Percentiles rank a stretch among this genome's conserved stretches.
phyloP scores from a whole-genome alignment of 2,329 filamentous ascomycete genomes.

The Neospermospora avenae region DNA sequence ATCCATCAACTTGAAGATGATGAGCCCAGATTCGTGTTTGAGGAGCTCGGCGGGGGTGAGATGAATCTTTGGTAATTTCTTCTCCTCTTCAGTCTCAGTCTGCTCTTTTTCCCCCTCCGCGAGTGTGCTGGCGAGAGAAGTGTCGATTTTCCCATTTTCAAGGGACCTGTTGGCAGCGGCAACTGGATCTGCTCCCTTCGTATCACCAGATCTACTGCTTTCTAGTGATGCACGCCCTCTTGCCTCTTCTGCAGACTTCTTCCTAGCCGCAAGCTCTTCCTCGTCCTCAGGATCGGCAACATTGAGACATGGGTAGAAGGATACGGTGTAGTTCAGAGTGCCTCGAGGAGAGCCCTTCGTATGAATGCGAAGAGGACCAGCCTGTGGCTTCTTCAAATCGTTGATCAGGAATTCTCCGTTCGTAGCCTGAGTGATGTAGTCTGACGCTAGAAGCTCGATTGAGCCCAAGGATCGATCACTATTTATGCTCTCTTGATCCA shows the following conservation, averaged over 20 bases:
- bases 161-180: constrained; percentile 41
- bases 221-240: constrained; percentile 29
- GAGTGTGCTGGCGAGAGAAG: constrained; percentile 28
- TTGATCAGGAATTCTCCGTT: constrained; percentile 77
- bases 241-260: constrained; percentile 22
- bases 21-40: constrained; percentile 83
- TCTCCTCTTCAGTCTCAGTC: constrained; percentile 43
- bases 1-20: constrained; percentile 93
- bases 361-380: constrained; percentile 70
- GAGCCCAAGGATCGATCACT: constrained; percentile 86
- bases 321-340: constrained; percentile 72
- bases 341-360: constrained; percentile 75
- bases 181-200: constrained; percentile 21
- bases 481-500: constrained; percentile 92
- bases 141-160: constrained; percentile 29
- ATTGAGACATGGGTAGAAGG: constrained; percentile 89
- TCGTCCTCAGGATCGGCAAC: constrained; percentile 90
- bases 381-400: constrained; percentile 67
- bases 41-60: constrained; percentile 77
- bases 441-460: constrained; percentile 70
- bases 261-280: constrained; percentile 44
- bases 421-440: constrained; percentile 76
- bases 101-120: constrained; percentile 39
- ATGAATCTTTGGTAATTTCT: constrained; percentile 69
- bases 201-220: constrained; percentile 10